Evolutionary conservation across 257 asterid genomes (phyloP).

Genomic region (Petunia axillaris): DNA sequence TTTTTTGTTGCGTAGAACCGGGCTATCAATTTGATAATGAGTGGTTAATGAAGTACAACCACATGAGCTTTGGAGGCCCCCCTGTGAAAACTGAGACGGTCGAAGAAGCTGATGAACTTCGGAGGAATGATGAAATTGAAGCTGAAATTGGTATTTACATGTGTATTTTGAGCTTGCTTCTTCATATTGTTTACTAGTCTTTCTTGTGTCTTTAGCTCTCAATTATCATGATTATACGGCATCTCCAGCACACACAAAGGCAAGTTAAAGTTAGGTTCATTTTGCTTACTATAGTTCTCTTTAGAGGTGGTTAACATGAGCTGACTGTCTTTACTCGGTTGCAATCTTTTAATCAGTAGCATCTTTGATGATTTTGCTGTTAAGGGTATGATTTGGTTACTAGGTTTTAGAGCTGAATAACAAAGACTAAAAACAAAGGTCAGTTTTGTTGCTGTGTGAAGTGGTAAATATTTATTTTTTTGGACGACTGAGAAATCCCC

Average conservation of each 20-base stretch:
- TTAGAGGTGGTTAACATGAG: background rate
- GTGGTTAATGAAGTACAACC: constrained; percentile 63
- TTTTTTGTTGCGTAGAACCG: constrained; percentile 40
- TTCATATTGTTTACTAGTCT: background rate
- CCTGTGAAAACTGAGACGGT: constrained; percentile 62
- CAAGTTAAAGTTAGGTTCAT: background rate
- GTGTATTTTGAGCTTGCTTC: background rate
- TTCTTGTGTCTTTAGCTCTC: background rate
- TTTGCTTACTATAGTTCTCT: background rate
- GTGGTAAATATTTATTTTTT: too few relatives aligned
- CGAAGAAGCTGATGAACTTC: constrained; percentile 78
- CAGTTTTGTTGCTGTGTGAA: too few relatives aligned
- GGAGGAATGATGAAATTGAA: constrained; percentile 57
- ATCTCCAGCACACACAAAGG: background rate
- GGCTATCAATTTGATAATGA: constrained; percentile 66
- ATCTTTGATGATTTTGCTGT: background rate
- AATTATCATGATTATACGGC: background rate
- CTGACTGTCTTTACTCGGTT: constrained; percentile 10
- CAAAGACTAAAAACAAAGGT: too few relatives aligned
- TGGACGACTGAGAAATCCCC: too few relatives aligned
- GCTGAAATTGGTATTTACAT: constrained; percentile 62
- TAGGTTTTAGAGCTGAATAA: too few relatives aligned
- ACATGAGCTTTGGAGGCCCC: constrained; percentile 96
- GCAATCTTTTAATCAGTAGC: background rate
- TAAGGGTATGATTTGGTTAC: too few relatives aligned